phyloP scores from a whole-genome alignment of 2,329 filamentous ascomycete species.

The Thelonectria olida region DNA sequence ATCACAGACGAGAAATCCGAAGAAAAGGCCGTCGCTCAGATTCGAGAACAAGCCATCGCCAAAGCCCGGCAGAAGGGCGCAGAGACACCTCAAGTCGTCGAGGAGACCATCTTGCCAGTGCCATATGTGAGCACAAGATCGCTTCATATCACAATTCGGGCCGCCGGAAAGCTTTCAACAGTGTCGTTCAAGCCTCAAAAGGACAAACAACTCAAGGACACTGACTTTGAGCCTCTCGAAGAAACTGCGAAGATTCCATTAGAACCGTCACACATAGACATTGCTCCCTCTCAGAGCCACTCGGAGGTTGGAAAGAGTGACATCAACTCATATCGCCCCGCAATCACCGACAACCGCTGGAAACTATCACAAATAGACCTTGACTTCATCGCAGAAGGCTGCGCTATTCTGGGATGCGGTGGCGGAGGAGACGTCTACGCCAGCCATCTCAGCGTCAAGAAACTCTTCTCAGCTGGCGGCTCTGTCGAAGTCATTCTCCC shows the following conservation, averaged over 20 bases:
- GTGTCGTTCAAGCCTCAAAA: neutral
- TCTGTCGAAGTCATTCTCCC: constrained; percentile 2
- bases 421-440: constrained; percentile 45
- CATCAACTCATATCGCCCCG: neutral
- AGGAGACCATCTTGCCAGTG: constrained; percentile 14
- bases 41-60: constrained; percentile 2
- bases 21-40: neutral
- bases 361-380: constrained; percentile 55
- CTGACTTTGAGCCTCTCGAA: neutral
- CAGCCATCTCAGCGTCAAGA: constrained; percentile 12
- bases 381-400: constrained; percentile 55
- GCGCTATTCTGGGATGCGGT: constrained; percentile 57
- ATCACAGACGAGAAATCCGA: constrained; percentile 1
- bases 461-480: neutral
- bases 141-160: constrained; percentile 9
- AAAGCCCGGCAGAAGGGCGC: constrained; percentile 13
- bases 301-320: neutral
- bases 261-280: too few relatives aligned
- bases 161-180: constrained; percentile 5
- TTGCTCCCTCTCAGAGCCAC: neutral
- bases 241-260: too few relatives aligned
- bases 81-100: constrained; percentile 11
- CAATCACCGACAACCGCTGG: constrained; percentile 47
- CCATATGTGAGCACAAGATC: constrained; percentile 13
- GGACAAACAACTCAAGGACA: neutral